Evolutionary conservation across 2,329 filamentous ascomycete species (phyloP), one percentile per base, ranked within the genome.

Genomic region (Keithomyces neogunnii): DNA sequence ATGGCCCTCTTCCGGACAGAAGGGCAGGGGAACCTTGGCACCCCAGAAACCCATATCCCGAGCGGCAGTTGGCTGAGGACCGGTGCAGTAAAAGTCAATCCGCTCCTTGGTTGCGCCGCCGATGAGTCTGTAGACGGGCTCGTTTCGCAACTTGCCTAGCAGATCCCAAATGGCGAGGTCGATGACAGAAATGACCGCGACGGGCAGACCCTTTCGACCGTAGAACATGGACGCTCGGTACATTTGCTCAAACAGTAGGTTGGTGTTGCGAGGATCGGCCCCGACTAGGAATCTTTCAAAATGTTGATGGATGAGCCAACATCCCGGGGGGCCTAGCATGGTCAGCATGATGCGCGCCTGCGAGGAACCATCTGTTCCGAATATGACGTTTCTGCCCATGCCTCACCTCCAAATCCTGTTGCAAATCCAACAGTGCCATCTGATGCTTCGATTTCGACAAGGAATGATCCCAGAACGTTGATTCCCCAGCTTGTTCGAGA

Each of bases 141-240:
- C 91, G 59, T 89, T 88, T 57, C 91, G 82, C 56, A 96, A 80
- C 75, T 96, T 96, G 58, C 91, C 91, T 4, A 95, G 73, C 42
- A 96, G 76, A 73, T 96, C 91, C 91, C 91, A 96, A 40, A 96
- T 71, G 4, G 91, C 91, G 43, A 96, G 78, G 63, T 96, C 91
- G 62, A 96, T 93, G 57, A 96, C 91, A 2, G 89, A 95, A 63
- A 96, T 96, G 63, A 95, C 86, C 49, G 91, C 91, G 9, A 92
- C 81, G 2, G 91, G 87, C 2, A 96, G 81, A 45, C 91, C 91
- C 69, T 96, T 96, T 59, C 91, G 85, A 55, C 91, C 91, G 65
- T 96, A 96, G 75, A 96, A 96, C 88, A 96, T 95, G 59, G 89
- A 95, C 2, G 80, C 88, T 54, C 90, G 84, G 75, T 96, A 96